These are phyloP conservation scores for Saprolegnia parasitica DNA, from an alignment of 352 stramenopile genomes.

Conservation along the genomic window DNA sequence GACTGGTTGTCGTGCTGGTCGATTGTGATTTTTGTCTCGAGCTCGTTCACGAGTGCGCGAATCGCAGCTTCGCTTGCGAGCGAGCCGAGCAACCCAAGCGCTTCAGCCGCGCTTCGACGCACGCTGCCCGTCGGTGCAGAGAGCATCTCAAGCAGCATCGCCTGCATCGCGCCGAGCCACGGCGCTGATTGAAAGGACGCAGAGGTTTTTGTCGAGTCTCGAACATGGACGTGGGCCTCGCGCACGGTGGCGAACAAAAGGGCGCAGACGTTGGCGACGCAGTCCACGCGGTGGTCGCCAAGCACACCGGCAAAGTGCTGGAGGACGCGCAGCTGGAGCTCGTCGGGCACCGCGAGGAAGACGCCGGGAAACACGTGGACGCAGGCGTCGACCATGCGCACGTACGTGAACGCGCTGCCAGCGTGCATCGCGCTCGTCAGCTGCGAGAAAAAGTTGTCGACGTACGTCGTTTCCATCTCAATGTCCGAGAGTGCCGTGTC, in stretches of 20 bases:
- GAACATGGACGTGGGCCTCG: slow-evolving; percentile 40
- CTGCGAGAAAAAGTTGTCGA: slow-evolving; percentile 50
- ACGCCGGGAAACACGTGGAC: slow-evolving; percentile 70
- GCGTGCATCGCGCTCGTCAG: slow-evolving; percentile 34
- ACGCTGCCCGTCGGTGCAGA: slow-evolving; percentile 55
- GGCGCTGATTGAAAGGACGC: slow-evolving; percentile 26
- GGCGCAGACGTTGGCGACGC: slow-evolving; percentile 74
- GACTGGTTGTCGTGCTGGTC: slow-evolving; percentile 31
- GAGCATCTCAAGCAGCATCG: slow-evolving; percentile 78
- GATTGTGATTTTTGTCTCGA: slow-evolving; percentile 6
- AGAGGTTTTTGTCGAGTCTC: slow-evolving; percentile 28
- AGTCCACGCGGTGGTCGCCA: slow-evolving; percentile 53
- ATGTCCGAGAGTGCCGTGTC: slow-evolving; percentile 77
- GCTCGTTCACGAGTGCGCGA: slow-evolving; percentile 31
- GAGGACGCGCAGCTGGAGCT: slow-evolving; percentile 74
- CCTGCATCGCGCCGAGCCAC: slow-evolving; percentile 73
- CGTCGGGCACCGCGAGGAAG: slow-evolving; percentile 75
- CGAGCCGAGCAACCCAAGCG: slow-evolving; percentile 55
- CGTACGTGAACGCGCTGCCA: slow-evolving; percentile 75
- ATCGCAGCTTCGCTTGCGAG: slow-evolving; percentile 46
- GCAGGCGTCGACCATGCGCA: slow-evolving; percentile 71
- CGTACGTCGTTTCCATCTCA: slow-evolving; percentile 78
- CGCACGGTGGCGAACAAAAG: slow-evolving; percentile 62
- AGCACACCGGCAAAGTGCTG: slow-evolving; percentile 70
- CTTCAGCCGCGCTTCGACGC: slow-evolving; percentile 65